A percentile compares a stretch with the other conserved stretches of the same genome.
These are phyloP conservation scores for Plasmopara muralis DNA, from an alignment of 352 stramenopile genomes.

Conservation along the genomic window DNA sequence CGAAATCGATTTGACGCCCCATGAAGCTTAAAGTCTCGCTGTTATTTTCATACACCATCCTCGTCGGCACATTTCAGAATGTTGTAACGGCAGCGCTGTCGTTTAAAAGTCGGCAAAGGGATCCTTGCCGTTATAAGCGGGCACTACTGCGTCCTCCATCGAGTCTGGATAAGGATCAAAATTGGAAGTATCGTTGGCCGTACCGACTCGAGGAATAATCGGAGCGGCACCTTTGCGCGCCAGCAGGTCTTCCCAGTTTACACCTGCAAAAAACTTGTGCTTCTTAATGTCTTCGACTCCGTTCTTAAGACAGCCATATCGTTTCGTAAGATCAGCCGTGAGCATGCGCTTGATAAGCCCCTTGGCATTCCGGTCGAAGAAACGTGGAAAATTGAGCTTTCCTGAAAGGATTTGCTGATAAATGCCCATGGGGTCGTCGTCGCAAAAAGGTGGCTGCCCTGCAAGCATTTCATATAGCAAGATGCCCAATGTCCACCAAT, in stretches of 20 bases:
- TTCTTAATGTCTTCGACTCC: conserved; percentile 95
- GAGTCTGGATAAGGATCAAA: conserved; percentile 96
- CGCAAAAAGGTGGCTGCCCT: conserved; percentile 93
- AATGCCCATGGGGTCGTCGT: conserved; percentile 94
- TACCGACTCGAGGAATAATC: conserved; percentile 90
- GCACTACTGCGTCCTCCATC: conserved; percentile 84
- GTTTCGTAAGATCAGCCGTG: conserved; percentile 93
- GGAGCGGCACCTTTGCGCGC: conserved; percentile 85
- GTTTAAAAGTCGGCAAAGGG: conserved; percentile 91
- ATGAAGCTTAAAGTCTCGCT: conserved; percentile 12
- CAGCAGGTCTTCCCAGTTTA: conserved; percentile 90
- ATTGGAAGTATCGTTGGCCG: conserved; percentile 93
- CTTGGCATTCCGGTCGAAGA: conserved; percentile 94
- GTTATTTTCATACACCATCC: conserved; percentile 5
- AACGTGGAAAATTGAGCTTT: conserved; percentile 92
- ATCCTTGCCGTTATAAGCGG: conserved; percentile 90
- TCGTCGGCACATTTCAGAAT: conserved; percentile 3
- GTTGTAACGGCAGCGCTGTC: conserved; percentile 7
- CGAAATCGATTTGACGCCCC: conserved; percentile 4
- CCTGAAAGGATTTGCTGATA: conserved; percentile 94
- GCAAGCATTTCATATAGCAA: conserved; percentile 98
- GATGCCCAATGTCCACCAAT: conserved; percentile 96
- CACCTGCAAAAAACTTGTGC: conserved; percentile 92
- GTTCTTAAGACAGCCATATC: conserved; percentile 95
- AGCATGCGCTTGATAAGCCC: conserved; percentile 96